Percentiles rank a stretch among this genome's conserved stretches.
phyloP scores from a whole-genome alignment of 2,329 filamentous ascomycete species.

The Graphilbum ipis-grandicollis region DNA sequence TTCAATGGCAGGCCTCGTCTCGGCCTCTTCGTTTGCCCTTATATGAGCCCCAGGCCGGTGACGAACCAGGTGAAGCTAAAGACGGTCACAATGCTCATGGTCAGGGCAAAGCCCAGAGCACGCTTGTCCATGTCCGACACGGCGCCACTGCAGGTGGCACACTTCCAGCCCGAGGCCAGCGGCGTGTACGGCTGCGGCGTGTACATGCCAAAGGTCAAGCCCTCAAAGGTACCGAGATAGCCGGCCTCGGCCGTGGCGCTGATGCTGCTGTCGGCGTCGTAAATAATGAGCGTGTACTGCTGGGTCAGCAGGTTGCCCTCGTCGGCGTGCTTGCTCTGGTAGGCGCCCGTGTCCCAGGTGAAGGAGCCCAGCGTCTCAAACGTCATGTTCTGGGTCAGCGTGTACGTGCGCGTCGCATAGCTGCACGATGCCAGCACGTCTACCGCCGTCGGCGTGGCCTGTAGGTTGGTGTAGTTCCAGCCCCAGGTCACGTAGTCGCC shows the following conservation, averaged over 20 bases:
- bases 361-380: slow-evolving; percentile 31
- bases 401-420: slow-evolving; percentile 34
- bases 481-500: slow-evolving; percentile 40
- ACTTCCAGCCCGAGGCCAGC: slow-evolving; percentile 31
- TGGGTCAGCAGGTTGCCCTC: slow-evolving; percentile 32
- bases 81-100: slow-evolving; percentile 38
- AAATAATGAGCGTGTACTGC: slow-evolving; percentile 44
- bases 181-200: slow-evolving; percentile 30
- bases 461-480: slow-evolving; percentile 49
- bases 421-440: slow-evolving; percentile 42
- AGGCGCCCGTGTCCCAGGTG: slow-evolving; percentile 39
- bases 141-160: slow-evolving; percentile 39
- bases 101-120: slow-evolving; percentile 30
- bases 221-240: slow-evolving; percentile 29
- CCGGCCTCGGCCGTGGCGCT: slow-evolving; percentile 35
- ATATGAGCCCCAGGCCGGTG: slow-evolving; percentile 23
- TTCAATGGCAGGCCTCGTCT: not conserved
- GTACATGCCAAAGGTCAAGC: slow-evolving; percentile 43
- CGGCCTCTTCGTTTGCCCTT: slow-evolving; percentile 1
- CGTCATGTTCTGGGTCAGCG: slow-evolving; percentile 46
- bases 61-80: slow-evolving; percentile 49
- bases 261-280: slow-evolving; percentile 35
- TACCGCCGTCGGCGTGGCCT: slow-evolving; percentile 39
- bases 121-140: slow-evolving; percentile 26
- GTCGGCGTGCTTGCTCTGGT: slow-evolving; percentile 25